A percentile compares a stretch with the other conserved stretches of the same genome.
These are phyloP conservation scores for Gossypium gossypioides DNA, from an alignment of 441 rosid genomes.

Conservation along the genomic window DNA sequence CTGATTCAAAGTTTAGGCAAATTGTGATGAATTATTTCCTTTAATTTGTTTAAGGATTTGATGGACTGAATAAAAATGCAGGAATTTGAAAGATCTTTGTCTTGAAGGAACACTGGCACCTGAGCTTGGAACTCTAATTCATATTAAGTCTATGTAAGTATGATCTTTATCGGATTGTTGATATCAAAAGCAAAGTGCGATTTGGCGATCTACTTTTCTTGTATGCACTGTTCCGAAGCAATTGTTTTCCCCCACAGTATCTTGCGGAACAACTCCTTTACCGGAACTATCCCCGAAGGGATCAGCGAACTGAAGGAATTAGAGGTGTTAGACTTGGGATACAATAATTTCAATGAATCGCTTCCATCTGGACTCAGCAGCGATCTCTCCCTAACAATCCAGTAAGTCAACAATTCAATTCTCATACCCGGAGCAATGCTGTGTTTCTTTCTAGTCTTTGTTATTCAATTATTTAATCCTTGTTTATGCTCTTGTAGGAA, in stretches of 20 bases:
- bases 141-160: constrained; percentile 39
- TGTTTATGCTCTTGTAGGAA: constrained; percentile 27
- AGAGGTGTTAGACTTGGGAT: constrained; percentile 37
- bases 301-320: constrained; percentile 31
- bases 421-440: neutral
- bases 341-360: constrained; percentile 34
- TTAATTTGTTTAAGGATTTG: neutral
- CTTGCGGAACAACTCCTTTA: constrained; percentile 40
- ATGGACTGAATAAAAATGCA: constrained; percentile 14
- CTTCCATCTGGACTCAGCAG: constrained; percentile 29
- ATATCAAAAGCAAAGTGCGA: neutral
- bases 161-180: neutral
- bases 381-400: constrained; percentile 26
- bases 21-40: neutral
- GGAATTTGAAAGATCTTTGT: constrained; percentile 41
- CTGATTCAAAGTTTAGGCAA: neutral
- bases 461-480: neutral
- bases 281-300: constrained; percentile 34
- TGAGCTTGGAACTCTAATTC: constrained; percentile 31
- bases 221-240: neutral
- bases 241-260: constrained; percentile 21
- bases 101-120: constrained; percentile 40
- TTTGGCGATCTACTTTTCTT: neutral
- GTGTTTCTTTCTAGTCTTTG: neutral
- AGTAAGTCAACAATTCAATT: constrained; percentile 25